These are phyloP conservation scores for Thuja plicata DNA, from an alignment of 83 land plant species.

Conservation along the genomic window DNA sequence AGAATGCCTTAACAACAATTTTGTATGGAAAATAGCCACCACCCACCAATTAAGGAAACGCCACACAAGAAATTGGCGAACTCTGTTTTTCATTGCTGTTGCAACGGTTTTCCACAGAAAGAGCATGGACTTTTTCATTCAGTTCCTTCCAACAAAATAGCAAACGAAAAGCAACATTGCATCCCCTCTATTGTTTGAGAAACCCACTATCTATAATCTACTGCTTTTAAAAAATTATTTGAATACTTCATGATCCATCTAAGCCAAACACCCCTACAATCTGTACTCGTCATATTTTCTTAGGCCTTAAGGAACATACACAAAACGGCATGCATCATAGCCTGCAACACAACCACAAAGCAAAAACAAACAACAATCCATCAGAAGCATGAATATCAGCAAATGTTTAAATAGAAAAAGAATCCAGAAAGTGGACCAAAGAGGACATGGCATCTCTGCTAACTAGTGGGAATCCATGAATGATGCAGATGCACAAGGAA, in stretches of 20 bases:
- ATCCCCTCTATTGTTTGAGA: neutral
- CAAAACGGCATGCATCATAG: conserved; percentile 4
- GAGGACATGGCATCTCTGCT: neutral
- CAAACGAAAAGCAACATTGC: neutral
- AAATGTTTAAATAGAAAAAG: too few relatives aligned
- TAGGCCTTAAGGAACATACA: neutral
- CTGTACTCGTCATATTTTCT: neutral
- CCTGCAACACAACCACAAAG: conserved; percentile 2
- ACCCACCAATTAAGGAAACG: too few relatives aligned
- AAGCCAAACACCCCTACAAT: too few relatives aligned
- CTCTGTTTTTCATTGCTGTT: too few relatives aligned
- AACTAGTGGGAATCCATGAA: neutral
- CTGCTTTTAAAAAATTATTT: neutral
- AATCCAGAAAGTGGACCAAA: neutral
- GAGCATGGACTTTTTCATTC: neutral
- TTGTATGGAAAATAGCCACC: too few relatives aligned
- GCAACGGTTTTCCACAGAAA: too few relatives aligned
- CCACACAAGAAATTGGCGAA: too few relatives aligned
- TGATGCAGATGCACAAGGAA: neutral
- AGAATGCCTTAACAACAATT: too few relatives aligned
- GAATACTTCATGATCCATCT: neutral
- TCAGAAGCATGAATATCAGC: neutral
- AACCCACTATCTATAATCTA: neutral
- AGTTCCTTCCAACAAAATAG: neutral
- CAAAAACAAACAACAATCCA: neutral